Base-by-base conservation (phyloP, 208 protist genomes). In the Trypanosoma boissoni region DNA sequence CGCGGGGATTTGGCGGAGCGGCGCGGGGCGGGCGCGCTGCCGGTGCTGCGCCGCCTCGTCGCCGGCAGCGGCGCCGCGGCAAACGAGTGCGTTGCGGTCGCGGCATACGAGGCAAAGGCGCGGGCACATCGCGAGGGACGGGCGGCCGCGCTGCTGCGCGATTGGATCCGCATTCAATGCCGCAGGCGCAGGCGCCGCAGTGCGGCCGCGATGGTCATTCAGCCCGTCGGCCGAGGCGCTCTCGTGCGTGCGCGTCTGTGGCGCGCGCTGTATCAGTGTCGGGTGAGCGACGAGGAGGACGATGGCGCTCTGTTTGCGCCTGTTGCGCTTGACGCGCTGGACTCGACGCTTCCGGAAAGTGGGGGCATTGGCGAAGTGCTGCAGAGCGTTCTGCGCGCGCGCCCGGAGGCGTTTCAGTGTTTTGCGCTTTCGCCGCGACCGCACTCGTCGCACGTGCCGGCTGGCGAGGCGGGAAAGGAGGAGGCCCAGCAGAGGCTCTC, bases 171-270 rank as follows among this genome's bases (percentile, higher is more conserved):
- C 12, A 39, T 39, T 39, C 8, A 6, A 39, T 6, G 8, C 34
- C 34, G 34, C 6, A 6, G 34, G 12, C 57, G 48, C 10, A 74
- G 55, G 44, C 72, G 71, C 3, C 50, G 58, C 27, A 82, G 87
- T 56, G 43, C 37, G 41, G 88, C 88, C 0, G 88, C 70, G 16
- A 71, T 76, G 1, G 67, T 69, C 20, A 95, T 95, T 60, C 88
- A 92, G 49, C 86, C 85, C 9, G 34, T 95, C n/a, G 84, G 85
- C 79, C 85, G 89, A 37, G 89, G 89, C 2, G 89, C 89, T 0
- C 74, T 73, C 12, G 24, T 92, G 26, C 89, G 89, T 2, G 75
- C 72, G 4, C 80, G 89, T 7, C 63, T 95, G 20, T 50, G 56
- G 21, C 84, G 84, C 18, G 73, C 90, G 20, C 50, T 88, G 37